Evolutionary conservation across 2,329 filamentous ascomycete species (phyloP), one percentile per base, ranked within the genome.

Genomic region (Aspergillus amoenus): DNA sequence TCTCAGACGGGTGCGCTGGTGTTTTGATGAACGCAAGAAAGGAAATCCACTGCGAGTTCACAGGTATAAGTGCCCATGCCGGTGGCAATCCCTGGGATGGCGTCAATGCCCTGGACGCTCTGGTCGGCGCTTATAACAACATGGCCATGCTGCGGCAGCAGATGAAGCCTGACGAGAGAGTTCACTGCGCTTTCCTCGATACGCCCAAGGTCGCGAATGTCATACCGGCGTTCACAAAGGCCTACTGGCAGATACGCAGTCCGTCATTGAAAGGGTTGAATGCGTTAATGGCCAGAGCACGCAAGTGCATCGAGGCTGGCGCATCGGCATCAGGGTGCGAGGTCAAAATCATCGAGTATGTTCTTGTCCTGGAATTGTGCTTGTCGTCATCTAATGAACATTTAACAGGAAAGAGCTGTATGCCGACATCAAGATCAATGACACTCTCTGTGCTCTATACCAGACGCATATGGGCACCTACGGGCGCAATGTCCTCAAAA

Each of bases 31-130:
- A 74, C 41, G 72, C 73, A 1, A 65, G 71, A 3, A 68, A 75
- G 27, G 66, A 73, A 37, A 63, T 76, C 18, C 62, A 65, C 17
- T 73, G 77, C 45, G 72, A 74, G 59, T 82, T 80, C 56, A 68
- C 64, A 1, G 84, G 84, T 1, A 78, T 77, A 50, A 80, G 79
- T 55, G 82, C 84, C 0, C 84, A 86, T 61, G 83, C 83, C 0
- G 83, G 80, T 0, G 79, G 79, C 3, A 79, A 74, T n/a, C 84
- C 83, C 0, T 86, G 83, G 83, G 74, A 82, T 5, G 84, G 84
- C 0, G 76, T 82, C 61, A 86, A 87, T 64, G 84, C 84, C 0
- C 76, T 86, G 0, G 84, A 87, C 61, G 83, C 83, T 0, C 64
- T 84, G 21, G 73, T 86, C 2, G 73, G 76, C 0, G 78, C 73